Evolutionary conservation across 2,329 filamentous ascomycete species (phyloP).

Genomic region (Xylaria hypoxylon): DNA sequence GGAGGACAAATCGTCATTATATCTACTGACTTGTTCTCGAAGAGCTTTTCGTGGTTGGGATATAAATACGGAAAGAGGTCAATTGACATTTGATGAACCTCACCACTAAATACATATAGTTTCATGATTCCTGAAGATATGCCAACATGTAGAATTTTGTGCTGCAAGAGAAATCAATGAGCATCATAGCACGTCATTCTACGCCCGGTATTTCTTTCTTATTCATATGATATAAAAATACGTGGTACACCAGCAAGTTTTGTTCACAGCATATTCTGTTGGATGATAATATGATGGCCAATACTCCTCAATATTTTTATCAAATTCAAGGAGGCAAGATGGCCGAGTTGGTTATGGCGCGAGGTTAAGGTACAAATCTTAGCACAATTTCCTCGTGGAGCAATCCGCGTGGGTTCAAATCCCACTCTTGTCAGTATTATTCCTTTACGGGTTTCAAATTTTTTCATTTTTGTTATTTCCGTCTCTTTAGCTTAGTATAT

Average conservation of each 20-base stretch:
- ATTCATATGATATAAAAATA: too few species aligned
- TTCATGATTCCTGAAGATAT: background rate
- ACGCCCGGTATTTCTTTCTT: background rate
- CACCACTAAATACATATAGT: too few species aligned
- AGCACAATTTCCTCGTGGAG: constrained; percentile 46
- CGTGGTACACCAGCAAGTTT: too few species aligned
- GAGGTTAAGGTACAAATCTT: constrained; percentile 53
- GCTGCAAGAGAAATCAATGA: background rate
- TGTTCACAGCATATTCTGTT: too few species aligned
- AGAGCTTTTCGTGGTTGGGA: background rate
- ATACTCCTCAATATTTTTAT: too few species aligned
- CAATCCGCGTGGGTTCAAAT: constrained; percentile 56
- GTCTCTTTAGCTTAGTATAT: too few species aligned
- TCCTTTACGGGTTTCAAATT: too few species aligned
- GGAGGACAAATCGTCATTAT: background rate
- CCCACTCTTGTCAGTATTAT: constrained; percentile 48
- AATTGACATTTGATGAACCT: background rate
- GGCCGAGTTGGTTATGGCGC: constrained; percentile 54
- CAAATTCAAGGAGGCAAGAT: constrained; percentile 45
- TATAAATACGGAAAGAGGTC: background rate
- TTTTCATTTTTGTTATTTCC: too few species aligned
- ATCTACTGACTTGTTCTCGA: background rate
- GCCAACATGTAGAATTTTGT: too few species aligned
- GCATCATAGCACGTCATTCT: background rate
- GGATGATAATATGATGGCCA: too few species aligned